Percentiles rank a stretch among this genome's conserved stretches.
Conservation (phyloP, 2,329 filamentous ascomycete species). For the Rhinocladiella similis region DNA sequence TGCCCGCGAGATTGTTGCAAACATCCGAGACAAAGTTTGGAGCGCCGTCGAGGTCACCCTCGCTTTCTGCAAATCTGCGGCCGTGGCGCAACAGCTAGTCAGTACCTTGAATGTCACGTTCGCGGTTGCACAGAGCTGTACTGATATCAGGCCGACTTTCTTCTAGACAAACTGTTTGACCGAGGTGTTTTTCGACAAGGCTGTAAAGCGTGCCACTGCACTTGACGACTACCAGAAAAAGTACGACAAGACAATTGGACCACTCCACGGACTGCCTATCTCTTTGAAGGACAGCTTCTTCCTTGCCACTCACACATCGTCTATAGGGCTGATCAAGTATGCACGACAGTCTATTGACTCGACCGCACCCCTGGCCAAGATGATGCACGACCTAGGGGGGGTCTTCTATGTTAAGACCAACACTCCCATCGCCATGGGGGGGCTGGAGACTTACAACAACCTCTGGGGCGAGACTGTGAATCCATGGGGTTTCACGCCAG, state of each 20-base stretch:
- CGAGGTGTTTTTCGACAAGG: constrained; percentile 57
- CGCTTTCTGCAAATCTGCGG: too few species aligned
- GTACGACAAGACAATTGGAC: constrained; percentile 54
- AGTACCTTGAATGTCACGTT: too few species aligned
- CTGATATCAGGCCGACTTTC: too few species aligned
- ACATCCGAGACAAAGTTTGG: too few species aligned
- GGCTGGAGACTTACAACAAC: constrained; percentile 44
- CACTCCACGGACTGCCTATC: constrained; percentile 62
- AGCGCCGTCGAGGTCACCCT: too few species aligned
- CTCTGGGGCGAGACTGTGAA: constrained; percentile 44
- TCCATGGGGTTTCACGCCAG: constrained; percentile 34
- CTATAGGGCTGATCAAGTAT: constrained; percentile 38
- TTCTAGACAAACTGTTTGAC: constrained; percentile 57
- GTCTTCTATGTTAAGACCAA: constrained; percentile 57
- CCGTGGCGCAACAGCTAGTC: too few species aligned
- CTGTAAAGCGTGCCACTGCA: constrained; percentile 51
- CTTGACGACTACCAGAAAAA: constrained; percentile 53
- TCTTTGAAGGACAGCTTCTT: constrained; percentile 56
- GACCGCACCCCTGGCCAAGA: constrained; percentile 36
- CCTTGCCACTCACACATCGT: constrained; percentile 33
- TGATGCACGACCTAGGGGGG: constrained; percentile 44
- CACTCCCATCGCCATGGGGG: constrained; percentile 50
- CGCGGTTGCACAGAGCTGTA: too few species aligned
- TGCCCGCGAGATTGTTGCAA: too few species aligned
- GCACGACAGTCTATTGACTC: constrained; percentile 35